phyloP scores from a whole-genome alignment of 192 early-diverging fungal species.

The Rhizoclosmatium globosum region DNA sequence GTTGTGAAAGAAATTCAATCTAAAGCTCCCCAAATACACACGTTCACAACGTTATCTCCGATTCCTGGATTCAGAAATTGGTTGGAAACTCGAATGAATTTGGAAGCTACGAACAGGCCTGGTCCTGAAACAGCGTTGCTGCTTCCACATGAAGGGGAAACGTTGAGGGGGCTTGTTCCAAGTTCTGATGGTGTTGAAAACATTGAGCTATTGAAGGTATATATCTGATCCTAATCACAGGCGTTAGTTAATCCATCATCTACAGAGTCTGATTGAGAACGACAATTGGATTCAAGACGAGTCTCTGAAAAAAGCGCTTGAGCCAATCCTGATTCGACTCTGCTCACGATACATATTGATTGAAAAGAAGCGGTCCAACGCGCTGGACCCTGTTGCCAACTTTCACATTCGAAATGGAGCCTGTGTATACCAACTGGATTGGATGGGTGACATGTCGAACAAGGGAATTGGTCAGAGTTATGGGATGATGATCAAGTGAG shows the following conservation, averaged over 20 bases:
- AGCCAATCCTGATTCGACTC: neutral
- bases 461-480: constrained; percentile 86
- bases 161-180: neutral
- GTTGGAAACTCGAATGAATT: constrained; percentile 61
- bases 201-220: neutral
- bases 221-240: neutral
- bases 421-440: constrained; percentile 85
- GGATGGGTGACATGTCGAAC: constrained; percentile 85
- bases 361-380: constrained; percentile 71
- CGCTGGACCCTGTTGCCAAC: constrained; percentile 92
- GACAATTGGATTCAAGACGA: constrained; percentile 51
- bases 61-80: constrained; percentile 88
- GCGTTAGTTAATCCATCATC: neutral
- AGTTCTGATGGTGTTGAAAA: neutral
- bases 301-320: constrained; percentile 10
- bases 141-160: constrained; percentile 28
- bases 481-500: constrained; percentile 96
- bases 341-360: constrained; percentile 62
- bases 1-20: constrained; percentile 82
- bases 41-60: constrained; percentile 90
- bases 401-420: constrained; percentile 97
- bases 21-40: constrained; percentile 73
- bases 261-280: constrained; percentile 21
- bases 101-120: neutral
- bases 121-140: constrained; percentile 16